Evolutionary conservation across 805 yeast genomes (phyloP).

Genomic region (Yarrowia alimentaria): DNA sequence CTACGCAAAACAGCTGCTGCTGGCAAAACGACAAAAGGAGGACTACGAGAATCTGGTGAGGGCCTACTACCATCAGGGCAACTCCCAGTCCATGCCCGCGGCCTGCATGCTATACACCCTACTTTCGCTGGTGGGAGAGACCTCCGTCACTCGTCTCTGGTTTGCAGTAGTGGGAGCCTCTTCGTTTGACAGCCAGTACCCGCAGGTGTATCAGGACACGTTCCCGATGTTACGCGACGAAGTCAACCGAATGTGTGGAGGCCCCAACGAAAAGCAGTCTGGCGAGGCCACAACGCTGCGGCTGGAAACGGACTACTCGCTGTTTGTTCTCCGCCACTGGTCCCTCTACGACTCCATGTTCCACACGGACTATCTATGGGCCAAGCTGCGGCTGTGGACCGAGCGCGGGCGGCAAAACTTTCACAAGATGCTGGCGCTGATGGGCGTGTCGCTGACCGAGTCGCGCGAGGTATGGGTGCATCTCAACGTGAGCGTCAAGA

Average conservation of each 20-base stretch:
- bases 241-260: constrained; percentile 63
- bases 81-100: constrained; percentile 68
- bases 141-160: constrained; percentile 71
- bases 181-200: constrained; percentile 69
- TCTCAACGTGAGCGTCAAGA: constrained; percentile 76
- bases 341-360: constrained; percentile 85
- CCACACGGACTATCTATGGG: constrained; percentile 87
- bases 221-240: constrained; percentile 80
- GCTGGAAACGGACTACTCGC: constrained; percentile 78
- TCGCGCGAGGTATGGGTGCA: constrained; percentile 92
- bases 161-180: constrained; percentile 83
- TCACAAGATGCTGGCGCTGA: constrained; percentile 89
- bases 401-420: constrained; percentile 84
- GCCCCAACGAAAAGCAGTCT: no score
- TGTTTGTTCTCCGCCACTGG: constrained; percentile 89
- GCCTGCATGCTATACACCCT: constrained; percentile 80
- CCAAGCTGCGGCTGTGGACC: constrained; percentile 83
- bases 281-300: constrained; percentile 48
- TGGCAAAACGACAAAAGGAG: constrained; percentile 32
- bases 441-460: constrained; percentile 89
- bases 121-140: constrained; percentile 78
- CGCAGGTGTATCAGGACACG: constrained; percentile 64
- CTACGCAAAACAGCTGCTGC: constrained; percentile 30
- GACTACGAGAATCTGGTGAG: constrained; percentile 55
- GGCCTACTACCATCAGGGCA: constrained; percentile 79